These are phyloP conservation scores for Neopestalotiopsis rosae DNA, from an alignment of 2,329 filamentous ascomycete genomes.

Conservation along the genomic window DNA sequence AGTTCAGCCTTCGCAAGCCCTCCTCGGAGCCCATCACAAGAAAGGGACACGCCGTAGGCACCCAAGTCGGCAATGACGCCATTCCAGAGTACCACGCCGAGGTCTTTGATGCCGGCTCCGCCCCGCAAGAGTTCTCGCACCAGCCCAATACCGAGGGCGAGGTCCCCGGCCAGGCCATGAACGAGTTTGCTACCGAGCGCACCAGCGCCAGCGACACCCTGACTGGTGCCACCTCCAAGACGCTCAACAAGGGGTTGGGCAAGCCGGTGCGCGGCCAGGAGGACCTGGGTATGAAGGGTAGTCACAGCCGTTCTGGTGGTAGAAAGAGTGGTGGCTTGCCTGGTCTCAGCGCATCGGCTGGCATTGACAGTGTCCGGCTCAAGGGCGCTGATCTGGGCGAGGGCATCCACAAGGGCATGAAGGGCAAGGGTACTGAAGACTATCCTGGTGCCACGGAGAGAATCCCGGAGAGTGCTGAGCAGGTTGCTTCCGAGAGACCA, in stretches of 20 bases:
- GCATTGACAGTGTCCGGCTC: not conserved
- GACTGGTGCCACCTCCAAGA: not conserved
- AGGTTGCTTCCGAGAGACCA: conserved; percentile 2
- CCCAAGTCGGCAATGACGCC: conserved; percentile 25
- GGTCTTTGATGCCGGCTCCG: not conserved
- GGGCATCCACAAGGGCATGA: not conserved
- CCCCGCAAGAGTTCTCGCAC: not conserved
- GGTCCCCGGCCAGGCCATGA: conserved; percentile 6
- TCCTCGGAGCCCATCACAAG: conserved; percentile 58
- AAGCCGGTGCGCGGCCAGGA: conserved; percentile 1
- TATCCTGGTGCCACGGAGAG: conserved; percentile 5
- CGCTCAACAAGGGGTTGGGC: not conserved
- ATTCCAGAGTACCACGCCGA: conserved; percentile 2
- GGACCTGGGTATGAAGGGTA: not conserved
- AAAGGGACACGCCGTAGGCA: conserved; percentile 66
- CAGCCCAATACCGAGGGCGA: not conserved
- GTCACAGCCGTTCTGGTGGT: not conserved
- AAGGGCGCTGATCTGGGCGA: not conserved
- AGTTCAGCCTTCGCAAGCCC: conserved; percentile 58
- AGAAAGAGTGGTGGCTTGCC: not conserved
- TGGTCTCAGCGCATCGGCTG: not conserved
- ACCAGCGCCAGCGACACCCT: not conserved
- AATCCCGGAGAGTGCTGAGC: not conserved
- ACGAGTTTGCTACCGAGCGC: not conserved
- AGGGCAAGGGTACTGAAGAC: not conserved